These are phyloP conservation scores for Xylaria palmicola DNA, from an alignment of 495 filamentous ascomycete species.

Conservation along the genomic window DNA sequence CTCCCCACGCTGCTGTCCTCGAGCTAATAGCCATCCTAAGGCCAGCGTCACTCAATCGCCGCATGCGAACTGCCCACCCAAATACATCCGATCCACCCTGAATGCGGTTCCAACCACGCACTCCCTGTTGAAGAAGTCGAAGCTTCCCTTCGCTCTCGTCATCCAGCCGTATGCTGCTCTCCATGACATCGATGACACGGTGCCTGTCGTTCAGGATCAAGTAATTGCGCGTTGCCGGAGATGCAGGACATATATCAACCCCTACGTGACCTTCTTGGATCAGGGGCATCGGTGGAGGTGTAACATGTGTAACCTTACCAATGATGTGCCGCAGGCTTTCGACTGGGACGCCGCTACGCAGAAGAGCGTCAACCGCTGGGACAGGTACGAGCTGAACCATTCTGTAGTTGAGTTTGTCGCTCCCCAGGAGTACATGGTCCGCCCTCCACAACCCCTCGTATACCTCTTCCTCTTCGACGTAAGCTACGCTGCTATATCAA, in stretches of 20 bases:
- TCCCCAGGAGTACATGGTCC: constrained; percentile 99
- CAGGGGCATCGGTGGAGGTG: constrained; percentile 97
- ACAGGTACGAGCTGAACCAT: constrained; percentile 88
- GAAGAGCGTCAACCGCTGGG: constrained; percentile 85
- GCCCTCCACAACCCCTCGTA: constrained; percentile 94
- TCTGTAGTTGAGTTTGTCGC: constrained; percentile 95
- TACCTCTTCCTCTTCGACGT: constrained; percentile 98
- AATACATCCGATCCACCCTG: constrained; percentile 92
- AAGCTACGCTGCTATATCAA: constrained; percentile 86
- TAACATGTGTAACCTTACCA: constrained; percentile 99
- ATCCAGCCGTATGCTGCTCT: constrained; percentile 94
- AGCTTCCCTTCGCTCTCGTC: constrained; percentile 89
- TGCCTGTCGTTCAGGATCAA: constrained; percentile 93
- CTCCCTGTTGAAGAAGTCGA: constrained; percentile 91
- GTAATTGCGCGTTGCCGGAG: constrained; percentile 94
- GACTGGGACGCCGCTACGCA: constrained; percentile 94
- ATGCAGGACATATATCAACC: constrained; percentile 96
- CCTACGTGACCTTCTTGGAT: constrained; percentile 92
- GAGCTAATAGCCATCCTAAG: constrained; percentile 50
- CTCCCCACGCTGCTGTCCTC: not conserved
- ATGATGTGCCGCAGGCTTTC: constrained; percentile 97
- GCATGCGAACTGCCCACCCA: constrained; percentile 85
- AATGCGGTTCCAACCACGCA: constrained; percentile 91
- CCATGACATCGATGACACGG: constrained; percentile 85
- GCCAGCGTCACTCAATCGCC: constrained; percentile 90